Percentiles rank a stretch among this genome's conserved stretches.
phyloP scores from a whole-genome alignment of 208 protist species.

The Balamuthia mandrillaris region DNA sequence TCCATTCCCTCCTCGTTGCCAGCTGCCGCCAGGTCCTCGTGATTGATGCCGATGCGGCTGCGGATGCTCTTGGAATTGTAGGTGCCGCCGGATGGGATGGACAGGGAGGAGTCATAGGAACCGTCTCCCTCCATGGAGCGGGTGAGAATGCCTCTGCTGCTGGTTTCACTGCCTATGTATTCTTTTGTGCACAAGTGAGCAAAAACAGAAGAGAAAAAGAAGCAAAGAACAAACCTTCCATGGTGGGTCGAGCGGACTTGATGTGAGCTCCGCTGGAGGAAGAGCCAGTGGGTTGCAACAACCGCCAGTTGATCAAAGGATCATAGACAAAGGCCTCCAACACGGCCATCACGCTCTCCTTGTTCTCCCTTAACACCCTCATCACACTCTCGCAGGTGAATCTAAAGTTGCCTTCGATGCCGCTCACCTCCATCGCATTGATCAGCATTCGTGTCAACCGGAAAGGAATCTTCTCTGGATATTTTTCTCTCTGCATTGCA shows the following conservation, averaged over 20 bases:
- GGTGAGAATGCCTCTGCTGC: not conserved
- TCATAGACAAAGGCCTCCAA: constrained; percentile 99
- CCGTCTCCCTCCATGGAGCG: not conserved
- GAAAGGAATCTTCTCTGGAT: constrained; percentile 98
- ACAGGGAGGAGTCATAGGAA: not conserved
- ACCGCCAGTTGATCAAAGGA: constrained; percentile 98
- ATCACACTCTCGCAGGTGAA: constrained; percentile 95
- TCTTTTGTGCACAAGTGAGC: not conserved
- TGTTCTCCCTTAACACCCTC: constrained; percentile 94
- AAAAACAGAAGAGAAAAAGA: not conserved
- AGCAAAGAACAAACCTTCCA: not conserved
- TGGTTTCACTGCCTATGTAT: not conserved
- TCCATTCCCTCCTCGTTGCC: not conserved
- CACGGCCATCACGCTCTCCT: constrained; percentile 96
- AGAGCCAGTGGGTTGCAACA: constrained; percentile 65
- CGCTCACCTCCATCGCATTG: constrained; percentile 91
- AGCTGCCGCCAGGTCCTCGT: not conserved
- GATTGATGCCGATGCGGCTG: not conserved
- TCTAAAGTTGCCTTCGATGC: constrained; percentile 96
- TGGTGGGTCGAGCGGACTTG: not conserved
- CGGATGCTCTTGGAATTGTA: not conserved
- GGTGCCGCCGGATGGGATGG: not conserved
- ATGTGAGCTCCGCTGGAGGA: not conserved
- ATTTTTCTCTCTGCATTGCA: constrained; percentile 95
- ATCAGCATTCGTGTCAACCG: constrained; percentile 97